phyloP scores from a whole-genome alignment of 1,284 basidiomycete species.

The Tylopilus orsonianus region DNA sequence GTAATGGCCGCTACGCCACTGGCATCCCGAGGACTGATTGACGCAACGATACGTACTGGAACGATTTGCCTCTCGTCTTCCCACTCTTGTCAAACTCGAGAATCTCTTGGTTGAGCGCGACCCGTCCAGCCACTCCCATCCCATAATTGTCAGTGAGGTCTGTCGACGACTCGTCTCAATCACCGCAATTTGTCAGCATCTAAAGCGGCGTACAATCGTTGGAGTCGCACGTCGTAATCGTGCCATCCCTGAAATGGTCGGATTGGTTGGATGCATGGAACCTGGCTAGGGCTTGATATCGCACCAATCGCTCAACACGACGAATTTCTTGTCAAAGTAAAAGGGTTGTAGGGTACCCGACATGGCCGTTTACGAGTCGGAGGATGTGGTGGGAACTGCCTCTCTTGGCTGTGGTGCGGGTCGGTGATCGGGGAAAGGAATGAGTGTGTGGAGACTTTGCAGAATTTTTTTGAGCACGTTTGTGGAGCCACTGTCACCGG shows the following conservation, averaged over 20 bases:
- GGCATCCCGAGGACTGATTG: too few relatives aligned
- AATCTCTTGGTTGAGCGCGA: constrained; percentile 27
- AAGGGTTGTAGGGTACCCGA: constrained; percentile 23
- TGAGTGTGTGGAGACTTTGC: not conserved
- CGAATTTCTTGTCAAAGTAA: constrained; percentile 72
- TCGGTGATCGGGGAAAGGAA: constrained; percentile 2
- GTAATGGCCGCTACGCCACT: not conserved
- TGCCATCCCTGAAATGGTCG: constrained; percentile 73
- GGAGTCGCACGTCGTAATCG: constrained; percentile 86
- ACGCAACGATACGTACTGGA: constrained; percentile 18
- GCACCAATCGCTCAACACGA: constrained; percentile 87
- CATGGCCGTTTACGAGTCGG: constrained; percentile 11
- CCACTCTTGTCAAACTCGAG: constrained; percentile 52
- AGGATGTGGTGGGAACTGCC: not conserved
- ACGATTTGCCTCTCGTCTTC: constrained; percentile 17
- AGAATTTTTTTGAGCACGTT: constrained; percentile 10
- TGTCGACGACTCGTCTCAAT: constrained; percentile 27
- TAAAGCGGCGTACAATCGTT: constrained; percentile 74
- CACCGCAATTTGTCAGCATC: too few relatives aligned
- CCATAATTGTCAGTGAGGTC: constrained; percentile 71
- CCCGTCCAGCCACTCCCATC: constrained; percentile 37
- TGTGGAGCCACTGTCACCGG: constrained; percentile 15
- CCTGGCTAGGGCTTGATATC: constrained; percentile 23
- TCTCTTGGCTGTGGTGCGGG: not conserved
- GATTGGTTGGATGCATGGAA: not conserved